These are phyloP conservation scores for Chrysanthemum lavandulifolium DNA, from an alignment of 129 eudicot species.

Conservation along the genomic window DNA sequence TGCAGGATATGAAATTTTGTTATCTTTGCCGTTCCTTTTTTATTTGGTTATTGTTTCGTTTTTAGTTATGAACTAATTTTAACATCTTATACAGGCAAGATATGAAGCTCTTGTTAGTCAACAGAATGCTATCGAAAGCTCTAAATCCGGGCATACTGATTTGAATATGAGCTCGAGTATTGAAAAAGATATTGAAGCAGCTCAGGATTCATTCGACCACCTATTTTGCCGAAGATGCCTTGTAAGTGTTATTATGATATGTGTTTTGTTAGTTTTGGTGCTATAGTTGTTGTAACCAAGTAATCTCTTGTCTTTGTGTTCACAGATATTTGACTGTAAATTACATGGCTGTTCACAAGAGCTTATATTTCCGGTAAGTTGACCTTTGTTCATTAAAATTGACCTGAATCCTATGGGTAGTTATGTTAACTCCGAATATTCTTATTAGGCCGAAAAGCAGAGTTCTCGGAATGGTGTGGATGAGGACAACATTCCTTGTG, in stretches of 20 bases:
- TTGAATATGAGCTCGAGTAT: constrained; percentile 43
- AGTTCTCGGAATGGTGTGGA: constrained; percentile 44
- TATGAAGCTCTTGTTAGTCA: constrained; percentile 56
- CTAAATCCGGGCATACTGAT: constrained; percentile 34
- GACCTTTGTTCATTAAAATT: not conserved
- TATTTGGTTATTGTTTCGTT: constrained; percentile 14
- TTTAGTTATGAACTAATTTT: constrained; percentile 30
- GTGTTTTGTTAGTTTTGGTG: constrained; percentile 17
- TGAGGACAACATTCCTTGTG: constrained; percentile 58
- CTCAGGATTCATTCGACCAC: constrained; percentile 82
- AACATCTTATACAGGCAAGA: constrained; percentile 88
- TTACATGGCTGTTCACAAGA: constrained; percentile 95
- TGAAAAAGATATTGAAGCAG: constrained; percentile 78
- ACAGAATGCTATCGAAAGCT: constrained; percentile 24
- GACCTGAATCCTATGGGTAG: constrained; percentile 12
- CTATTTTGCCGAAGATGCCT: constrained; percentile 91
- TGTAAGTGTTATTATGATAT: constrained; percentile 40
- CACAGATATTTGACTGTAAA: constrained; percentile 88
- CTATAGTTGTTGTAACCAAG: constrained; percentile 11
- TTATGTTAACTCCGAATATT: constrained; percentile 10
- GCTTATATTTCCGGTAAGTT: constrained; percentile 78
- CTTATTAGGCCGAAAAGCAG: constrained; percentile 61
- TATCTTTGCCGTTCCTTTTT: constrained; percentile 11
- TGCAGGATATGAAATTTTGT: constrained; percentile 10
- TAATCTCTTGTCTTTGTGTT: constrained; percentile 17